Percentiles rank a stretch among this genome's conserved stretches.
phyloP scores from a whole-genome alignment of 2,329 filamentous ascomycete species.

The Ceratocystis alfenasii region DNA sequence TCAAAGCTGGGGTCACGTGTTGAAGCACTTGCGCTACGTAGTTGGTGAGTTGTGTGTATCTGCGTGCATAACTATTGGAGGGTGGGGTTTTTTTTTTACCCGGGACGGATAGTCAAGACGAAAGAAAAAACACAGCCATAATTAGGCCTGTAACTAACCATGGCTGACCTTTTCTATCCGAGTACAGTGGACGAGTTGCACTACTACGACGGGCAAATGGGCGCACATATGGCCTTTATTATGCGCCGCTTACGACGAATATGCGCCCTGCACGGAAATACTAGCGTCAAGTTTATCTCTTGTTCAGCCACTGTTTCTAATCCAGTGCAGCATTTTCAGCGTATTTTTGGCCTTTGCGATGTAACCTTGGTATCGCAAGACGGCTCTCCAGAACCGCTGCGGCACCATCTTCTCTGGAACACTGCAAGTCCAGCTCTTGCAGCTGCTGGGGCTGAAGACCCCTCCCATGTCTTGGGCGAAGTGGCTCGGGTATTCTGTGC shows the following conservation, averaged over 20 bases:
- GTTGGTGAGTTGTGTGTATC: conserved; percentile 41
- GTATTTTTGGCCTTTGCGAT: conserved; percentile 79
- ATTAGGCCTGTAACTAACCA: not conserved
- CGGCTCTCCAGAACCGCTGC: conserved; percentile 55
- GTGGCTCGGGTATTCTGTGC: conserved; percentile 86
- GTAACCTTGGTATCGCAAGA: conserved; percentile 79
- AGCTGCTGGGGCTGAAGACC: conserved; percentile 4
- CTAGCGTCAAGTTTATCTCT: conserved; percentile 66
- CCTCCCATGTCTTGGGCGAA: conserved; percentile 39
- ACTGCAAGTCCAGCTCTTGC: conserved; percentile 9
- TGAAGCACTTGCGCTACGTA: conserved; percentile 82
- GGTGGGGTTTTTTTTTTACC: not conserved
- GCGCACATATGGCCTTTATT: conserved; percentile 85
- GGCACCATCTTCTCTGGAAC: conserved; percentile 19
- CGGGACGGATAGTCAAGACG: not conserved
- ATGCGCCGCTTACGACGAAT: conserved; percentile 81
- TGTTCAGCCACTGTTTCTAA: conserved; percentile 96
- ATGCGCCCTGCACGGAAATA: conserved; percentile 83
- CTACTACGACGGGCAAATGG: conserved; percentile 91
- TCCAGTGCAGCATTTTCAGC: conserved; percentile 79
- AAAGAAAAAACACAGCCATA: not conserved
- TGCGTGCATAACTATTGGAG: not conserved
- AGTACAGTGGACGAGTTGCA: conserved; percentile 66
- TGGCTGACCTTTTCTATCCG: conserved; percentile 16
- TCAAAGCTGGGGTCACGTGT: conserved; percentile 71